Evolutionary conservation across 768 basidiomycete species (phyloP), one percentile per base, ranked within the genome.

Genomic region (Pleurotus pulmonarius): DNA sequence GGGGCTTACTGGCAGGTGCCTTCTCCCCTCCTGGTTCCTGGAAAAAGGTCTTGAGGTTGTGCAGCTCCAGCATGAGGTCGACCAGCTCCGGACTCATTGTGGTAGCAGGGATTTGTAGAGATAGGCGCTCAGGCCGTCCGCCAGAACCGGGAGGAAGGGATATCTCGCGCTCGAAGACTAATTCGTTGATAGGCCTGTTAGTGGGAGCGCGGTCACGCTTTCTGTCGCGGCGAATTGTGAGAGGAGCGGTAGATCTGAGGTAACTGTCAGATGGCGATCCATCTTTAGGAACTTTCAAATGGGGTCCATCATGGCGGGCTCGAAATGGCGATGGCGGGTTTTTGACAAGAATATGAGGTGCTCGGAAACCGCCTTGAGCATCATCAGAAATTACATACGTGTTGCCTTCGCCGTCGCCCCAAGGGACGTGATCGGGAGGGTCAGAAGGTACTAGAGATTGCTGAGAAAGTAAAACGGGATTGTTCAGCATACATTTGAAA

Each of bases 11-110:
- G 37, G 60, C 56, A 18, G 61, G 46, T 39, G 66, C 59, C 26
- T 57, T 40, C 34, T 62, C 64, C 34, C 65, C 59, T 16, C 65
- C 53, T 34, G 29, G 2, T 24, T 64, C 65, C 52, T 71, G 69
- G 64, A 78, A 76, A 59, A 70, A 77, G 9, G 72, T 67, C 46
- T 73, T 73, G 13, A 78, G 59, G 44, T 68, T 63, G 47, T 72
- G 73, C 46, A 77, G 64, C 39, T 77, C 73, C 9, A 68, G 65
- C 67, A 77, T 69, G 63, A 77, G 74, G 41, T 73, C 70, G 15
- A 69, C 68, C 58, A 75, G 66, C 49, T 75, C 75, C 6, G 71
- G 67, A 56, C 73, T 68, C 70, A 73, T 74, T 4, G 68, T 54
- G 2, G 59, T 63, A 24, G 70, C 64, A 11, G 72, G 68, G 43